Conservation (phyloP, 208 protist genomes). For the Trypanosoma caninum region DNA sequence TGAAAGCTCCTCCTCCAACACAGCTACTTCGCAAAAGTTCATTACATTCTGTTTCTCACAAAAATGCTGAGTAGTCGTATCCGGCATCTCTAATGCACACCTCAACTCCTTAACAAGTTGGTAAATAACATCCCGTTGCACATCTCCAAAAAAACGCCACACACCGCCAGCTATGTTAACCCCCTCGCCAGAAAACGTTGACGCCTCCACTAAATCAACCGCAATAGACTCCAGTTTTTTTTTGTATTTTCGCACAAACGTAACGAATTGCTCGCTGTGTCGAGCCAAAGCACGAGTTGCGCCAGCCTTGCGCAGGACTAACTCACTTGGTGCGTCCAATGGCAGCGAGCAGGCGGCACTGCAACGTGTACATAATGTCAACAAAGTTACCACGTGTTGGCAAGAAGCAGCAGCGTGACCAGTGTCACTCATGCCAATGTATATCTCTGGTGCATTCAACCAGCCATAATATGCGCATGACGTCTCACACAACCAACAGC, state of each 20-base stretch:
- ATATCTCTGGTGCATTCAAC: constrained; percentile 15
- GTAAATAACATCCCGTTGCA: constrained; percentile 30
- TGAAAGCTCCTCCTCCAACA: constrained; percentile 21
- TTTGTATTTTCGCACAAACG: constrained; percentile 45
- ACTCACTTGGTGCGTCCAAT: constrained; percentile 9
- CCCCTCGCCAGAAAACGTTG: not conserved
- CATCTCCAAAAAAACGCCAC: constrained; percentile 4
- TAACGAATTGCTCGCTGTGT: constrained; percentile 40
- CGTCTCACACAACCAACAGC: constrained; percentile 55
- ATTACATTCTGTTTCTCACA: constrained; percentile 1
- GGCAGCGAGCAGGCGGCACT: constrained; percentile 25
- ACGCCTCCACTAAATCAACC: not conserved
- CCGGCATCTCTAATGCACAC: constrained; percentile 22
- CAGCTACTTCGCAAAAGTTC: constrained; percentile 22
- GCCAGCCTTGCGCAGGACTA: constrained; percentile 33
- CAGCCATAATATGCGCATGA: constrained; percentile 26
- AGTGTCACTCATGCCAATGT: not conserved
- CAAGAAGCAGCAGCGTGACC: not conserved
- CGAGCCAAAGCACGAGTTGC: constrained; percentile 27
- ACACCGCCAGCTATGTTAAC: not conserved
- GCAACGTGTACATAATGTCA: constrained; percentile 46
- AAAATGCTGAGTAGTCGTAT: constrained; percentile 12
- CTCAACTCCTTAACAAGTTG: constrained; percentile 38
- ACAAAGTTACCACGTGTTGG: not conserved
- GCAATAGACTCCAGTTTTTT: constrained; percentile 38